Conservation (phyloP, 305 asterid species). For the Fraxinus albicans region DNA sequence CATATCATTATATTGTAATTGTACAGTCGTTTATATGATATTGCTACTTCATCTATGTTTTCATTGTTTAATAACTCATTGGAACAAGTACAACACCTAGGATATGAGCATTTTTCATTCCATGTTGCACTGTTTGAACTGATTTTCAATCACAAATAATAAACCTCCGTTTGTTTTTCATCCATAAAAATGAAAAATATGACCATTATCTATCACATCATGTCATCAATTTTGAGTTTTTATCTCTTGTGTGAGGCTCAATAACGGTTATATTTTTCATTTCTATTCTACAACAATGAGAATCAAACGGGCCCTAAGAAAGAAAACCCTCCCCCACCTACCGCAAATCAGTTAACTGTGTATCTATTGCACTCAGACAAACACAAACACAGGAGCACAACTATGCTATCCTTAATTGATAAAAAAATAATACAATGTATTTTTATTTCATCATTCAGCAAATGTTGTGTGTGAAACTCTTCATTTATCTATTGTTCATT, state of each 20-base stretch:
- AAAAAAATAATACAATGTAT: neutral
- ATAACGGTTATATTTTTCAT: too few relatives aligned
- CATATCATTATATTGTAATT: neutral
- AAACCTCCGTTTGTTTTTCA: too few relatives aligned
- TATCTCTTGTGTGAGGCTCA: too few relatives aligned
- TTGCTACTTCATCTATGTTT: neutral
- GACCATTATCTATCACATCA: too few relatives aligned
- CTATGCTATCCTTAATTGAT: neutral
- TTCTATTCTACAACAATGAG: too few relatives aligned
- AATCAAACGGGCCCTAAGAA: neutral
- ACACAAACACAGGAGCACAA: neutral
- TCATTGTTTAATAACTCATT: neutral
- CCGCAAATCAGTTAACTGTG: too few relatives aligned
- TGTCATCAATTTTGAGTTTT: too few relatives aligned
- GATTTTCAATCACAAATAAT: neutral
- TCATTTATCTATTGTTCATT: slow-evolving; percentile 30
- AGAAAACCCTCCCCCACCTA: neutral
- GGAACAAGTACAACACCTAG: neutral
- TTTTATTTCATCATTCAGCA: neutral
- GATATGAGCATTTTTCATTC: neutral
- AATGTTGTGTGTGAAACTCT: neutral
- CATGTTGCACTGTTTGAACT: neutral
- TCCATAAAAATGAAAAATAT: too few relatives aligned
- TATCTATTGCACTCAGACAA: neutral
- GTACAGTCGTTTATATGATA: too few relatives aligned